phyloP scores from a whole-genome alignment of 1,139 yeast species.

The Suhomyces bribrorum region DNA sequence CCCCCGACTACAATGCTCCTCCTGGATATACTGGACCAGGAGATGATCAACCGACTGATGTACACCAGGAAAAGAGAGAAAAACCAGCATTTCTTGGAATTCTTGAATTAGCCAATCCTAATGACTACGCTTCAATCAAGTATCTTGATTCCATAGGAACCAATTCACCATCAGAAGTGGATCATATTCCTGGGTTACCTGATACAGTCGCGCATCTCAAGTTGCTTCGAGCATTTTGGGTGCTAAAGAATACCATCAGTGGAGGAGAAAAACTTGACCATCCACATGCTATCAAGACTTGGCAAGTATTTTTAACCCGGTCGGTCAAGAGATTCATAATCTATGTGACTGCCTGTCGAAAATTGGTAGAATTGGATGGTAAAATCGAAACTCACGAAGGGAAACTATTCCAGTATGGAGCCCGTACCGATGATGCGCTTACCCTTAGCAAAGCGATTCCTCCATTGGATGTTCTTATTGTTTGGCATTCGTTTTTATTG shows the following conservation, averaged over 20 bases:
- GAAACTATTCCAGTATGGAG: constrained; percentile 6
- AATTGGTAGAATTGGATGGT: constrained; percentile 1
- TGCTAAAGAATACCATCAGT: constrained; percentile 21
- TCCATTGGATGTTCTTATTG: constrained; percentile 40
- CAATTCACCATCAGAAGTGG: background rate
- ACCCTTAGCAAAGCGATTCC: constrained; percentile 22
- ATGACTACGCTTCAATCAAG: background rate
- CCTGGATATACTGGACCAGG: background rate
- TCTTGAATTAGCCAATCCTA: background rate
- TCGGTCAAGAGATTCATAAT: constrained; percentile 33
- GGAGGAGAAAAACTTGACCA: constrained; percentile 3
- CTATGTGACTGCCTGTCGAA: constrained; percentile 26
- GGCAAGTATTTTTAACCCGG: constrained; percentile 32
- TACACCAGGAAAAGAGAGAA: background rate
- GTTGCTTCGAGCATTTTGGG: constrained; percentile 30
- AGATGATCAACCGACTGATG: too few relatives aligned
- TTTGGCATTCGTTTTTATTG: constrained; percentile 40
- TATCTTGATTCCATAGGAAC: background rate
- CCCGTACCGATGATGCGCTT: constrained; percentile 1
- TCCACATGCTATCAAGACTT: constrained; percentile 18
- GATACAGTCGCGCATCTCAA: constrained; percentile 31
- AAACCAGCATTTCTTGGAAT: background rate
- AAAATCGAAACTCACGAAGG: constrained; percentile 5
- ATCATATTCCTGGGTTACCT: constrained; percentile 13
- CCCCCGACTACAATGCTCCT: constrained; percentile 20